phyloP scores from a whole-genome alignment of 257 asterid genomes.

The Paulownia fortunei region DNA sequence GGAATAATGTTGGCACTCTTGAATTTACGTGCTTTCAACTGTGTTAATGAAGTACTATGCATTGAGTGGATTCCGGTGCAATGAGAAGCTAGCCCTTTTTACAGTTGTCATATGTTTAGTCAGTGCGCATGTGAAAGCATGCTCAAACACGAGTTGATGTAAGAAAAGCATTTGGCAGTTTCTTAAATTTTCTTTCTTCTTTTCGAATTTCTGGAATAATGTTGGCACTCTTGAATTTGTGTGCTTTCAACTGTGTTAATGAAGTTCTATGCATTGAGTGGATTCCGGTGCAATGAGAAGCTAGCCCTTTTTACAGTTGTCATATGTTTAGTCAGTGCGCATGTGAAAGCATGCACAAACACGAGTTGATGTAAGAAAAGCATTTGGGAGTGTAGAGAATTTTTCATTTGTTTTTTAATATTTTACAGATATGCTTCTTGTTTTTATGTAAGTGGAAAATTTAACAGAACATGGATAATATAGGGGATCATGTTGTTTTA shows the following conservation, averaged over 20 bases:
- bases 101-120: background rate
- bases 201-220: slow-evolving; percentile 25
- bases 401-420: background rate
- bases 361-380: background rate
- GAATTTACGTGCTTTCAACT: slow-evolving; percentile 15
- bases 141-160: slow-evolving; percentile 10
- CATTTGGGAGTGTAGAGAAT: background rate
- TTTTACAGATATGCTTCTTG: background rate
- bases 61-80: slow-evolving; percentile 14
- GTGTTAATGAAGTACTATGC: background rate
- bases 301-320: background rate
- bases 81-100: slow-evolving; percentile 9
- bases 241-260: slow-evolving; percentile 7
- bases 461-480: background rate
- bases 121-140: slow-evolving; percentile 14
- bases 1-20: slow-evolving; percentile 26
- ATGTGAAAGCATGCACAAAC: slow-evolving; percentile 21
- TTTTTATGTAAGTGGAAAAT: background rate
- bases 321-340: background rate
- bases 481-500: background rate
- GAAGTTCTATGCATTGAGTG: background rate
- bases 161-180: slow-evolving; percentile 28
- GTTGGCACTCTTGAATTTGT: slow-evolving; percentile 26
- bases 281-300: slow-evolving; percentile 20
- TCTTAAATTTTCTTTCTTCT: slow-evolving; percentile 11